These are phyloP conservation scores for Allium sativum DNA, from an alignment of 106 monocot genomes.

Conservation along the genomic window DNA sequence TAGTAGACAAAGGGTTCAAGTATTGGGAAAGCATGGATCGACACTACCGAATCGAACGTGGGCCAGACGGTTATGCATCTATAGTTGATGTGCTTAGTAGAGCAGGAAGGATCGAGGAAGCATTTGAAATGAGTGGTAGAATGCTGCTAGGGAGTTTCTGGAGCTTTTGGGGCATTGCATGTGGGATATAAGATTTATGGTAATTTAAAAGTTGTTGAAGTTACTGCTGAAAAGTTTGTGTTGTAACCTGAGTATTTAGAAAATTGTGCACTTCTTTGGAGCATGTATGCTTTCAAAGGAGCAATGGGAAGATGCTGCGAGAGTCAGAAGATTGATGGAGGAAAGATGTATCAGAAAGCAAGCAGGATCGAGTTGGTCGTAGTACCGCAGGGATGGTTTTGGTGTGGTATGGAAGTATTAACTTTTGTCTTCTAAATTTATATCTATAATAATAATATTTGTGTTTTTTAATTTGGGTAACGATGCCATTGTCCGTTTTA, in stretches of 20 bases:
- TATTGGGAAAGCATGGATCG: constrained; percentile 35
- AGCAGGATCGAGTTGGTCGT: constrained; percentile 42
- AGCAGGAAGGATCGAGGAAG: constrained; percentile 45
- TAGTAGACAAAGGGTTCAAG: constrained; percentile 31
- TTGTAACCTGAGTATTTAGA: constrained; percentile 43
- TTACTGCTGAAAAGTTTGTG: constrained; percentile 31
- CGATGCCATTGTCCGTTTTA: no score
- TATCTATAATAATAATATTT: not conserved
- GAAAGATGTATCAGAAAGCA: constrained; percentile 13
- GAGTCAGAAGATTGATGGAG: constrained; percentile 34
- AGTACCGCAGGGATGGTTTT: not conserved
- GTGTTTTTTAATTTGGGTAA: not conserved
- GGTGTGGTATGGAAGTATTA: no score
- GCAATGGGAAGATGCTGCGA: constrained; percentile 33
- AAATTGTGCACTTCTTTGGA: constrained; percentile 45
- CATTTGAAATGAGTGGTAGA: constrained; percentile 25
- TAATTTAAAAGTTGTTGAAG: constrained; percentile 40
- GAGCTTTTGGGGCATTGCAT: constrained; percentile 53
- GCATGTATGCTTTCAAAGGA: constrained; percentile 43
- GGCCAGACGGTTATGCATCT: constrained; percentile 42
- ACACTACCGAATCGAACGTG: constrained; percentile 21
- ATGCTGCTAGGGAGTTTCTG: constrained; percentile 32
- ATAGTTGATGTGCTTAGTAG: constrained; percentile 42
- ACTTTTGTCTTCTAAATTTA: no score
- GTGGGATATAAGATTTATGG: constrained; percentile 37